phyloP scores from a whole-genome alignment of 495 filamentous ascomycete genomes.

The Recurvomyces mirabilis region DNA sequence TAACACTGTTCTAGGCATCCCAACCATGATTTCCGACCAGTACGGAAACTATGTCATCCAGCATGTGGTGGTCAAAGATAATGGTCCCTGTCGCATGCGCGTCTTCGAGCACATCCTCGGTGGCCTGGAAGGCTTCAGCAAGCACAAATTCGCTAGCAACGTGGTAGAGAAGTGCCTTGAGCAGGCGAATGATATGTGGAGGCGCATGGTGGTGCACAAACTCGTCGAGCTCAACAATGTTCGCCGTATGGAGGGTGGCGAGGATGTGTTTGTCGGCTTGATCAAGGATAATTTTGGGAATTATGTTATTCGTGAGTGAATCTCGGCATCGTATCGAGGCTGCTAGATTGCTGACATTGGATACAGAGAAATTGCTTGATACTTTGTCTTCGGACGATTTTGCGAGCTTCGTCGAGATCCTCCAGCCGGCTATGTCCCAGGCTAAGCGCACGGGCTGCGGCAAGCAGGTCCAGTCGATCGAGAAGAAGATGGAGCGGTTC shows the following conservation, averaged over 20 bases:
- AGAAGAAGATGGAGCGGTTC: constrained; percentile 32
- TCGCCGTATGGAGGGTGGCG: constrained; percentile 42
- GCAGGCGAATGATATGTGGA: constrained; percentile 57
- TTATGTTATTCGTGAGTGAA: constrained; percentile 85
- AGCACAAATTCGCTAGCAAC: constrained; percentile 95
- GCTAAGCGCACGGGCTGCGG: constrained; percentile 65
- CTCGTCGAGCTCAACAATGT: constrained; percentile 50
- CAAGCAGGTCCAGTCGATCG: constrained; percentile 54
- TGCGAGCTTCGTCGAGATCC: constrained; percentile 54
- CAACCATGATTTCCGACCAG: constrained; percentile 69
- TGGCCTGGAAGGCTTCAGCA: constrained; percentile 63
- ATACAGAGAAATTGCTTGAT: constrained; percentile 65
- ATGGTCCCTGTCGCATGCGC: constrained; percentile 57
- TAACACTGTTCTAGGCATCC: too few relatives aligned
- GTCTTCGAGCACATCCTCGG: constrained; percentile 64
- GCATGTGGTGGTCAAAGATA: constrained; percentile 78
- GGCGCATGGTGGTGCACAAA: constrained; percentile 55
- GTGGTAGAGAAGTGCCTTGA: constrained; percentile 93
- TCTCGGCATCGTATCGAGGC: neutral
- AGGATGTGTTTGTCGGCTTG: constrained; percentile 56
- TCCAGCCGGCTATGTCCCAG: constrained; percentile 60
- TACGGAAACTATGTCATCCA: constrained; percentile 97
- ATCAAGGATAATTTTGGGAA: constrained; percentile 93
- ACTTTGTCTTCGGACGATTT: constrained; percentile 55
- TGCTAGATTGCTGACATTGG: constrained; percentile 30